Base-by-base conservation (phyloP, 1,139 yeast genomes). In the Magnusiomyces magnusii region DNA sequence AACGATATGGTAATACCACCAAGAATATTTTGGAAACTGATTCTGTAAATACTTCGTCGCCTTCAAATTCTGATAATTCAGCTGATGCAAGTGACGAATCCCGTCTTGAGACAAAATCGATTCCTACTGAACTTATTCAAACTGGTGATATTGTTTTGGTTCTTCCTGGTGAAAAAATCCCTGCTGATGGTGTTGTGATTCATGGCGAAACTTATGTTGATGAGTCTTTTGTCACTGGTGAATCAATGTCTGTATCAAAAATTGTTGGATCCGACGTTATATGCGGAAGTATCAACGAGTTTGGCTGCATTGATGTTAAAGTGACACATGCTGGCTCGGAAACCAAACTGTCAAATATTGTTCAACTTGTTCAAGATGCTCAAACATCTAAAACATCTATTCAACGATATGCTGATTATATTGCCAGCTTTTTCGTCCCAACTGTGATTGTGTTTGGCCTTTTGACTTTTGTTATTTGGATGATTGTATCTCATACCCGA, bases 171-270 rank as follows among this genome's bases (percentile, higher is more conserved):
- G 85, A 85, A 57, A 89, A 85, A 66, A 80, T 95, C 3, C 96
- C 98, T 0, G 92, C 97, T 0, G 99, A 95, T 76, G 99, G 99
- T 44, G 69, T 78, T 9, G 83, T 95, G 25, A 73, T 86, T 1
- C 78, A 78, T 63, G 99, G 99, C 9, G 81, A 80, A 61, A 82
- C 97, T 0, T 95, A 88, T 67, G 79, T 89, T 28, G 93, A 92
- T 68, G 99, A 93, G 72, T 85, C 97, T 3, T 75, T 91, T 39
- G 78, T 93, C 59, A 92, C 99, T 0, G 99, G 99, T 54, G 99
- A 93, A 73, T 81, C 96, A 0, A 70, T 82, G 54, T 93, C 96
- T 0, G 84, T 91, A 0, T 73, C 76, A 51, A 93, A 92, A 67
- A 67, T 61, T 1, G 67, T 68, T 1, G 91, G 90, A 1, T 86